phyloP scores from a whole-genome alignment of 1,284 basidiomycete genomes.

The Mycosarcoma mackinlayi region DNA sequence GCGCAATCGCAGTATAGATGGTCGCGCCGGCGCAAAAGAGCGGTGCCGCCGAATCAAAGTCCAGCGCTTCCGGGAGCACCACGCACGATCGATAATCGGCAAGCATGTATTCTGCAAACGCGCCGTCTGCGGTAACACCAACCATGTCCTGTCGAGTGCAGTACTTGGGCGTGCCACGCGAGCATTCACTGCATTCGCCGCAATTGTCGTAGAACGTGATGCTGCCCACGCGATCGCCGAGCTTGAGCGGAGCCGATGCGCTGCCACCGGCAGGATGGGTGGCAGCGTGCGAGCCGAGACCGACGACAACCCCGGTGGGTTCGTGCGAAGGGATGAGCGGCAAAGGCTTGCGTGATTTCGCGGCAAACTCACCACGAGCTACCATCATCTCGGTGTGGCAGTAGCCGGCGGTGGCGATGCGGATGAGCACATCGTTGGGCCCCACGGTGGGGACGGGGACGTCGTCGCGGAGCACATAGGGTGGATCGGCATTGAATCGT shows the following conservation, averaged over 20 bases:
- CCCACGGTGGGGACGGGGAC: constrained; percentile 25
- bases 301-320: constrained; percentile 51
- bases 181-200: constrained; percentile 48
- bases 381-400: constrained; percentile 58
- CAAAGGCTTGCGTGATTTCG: constrained; percentile 32
- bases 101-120: constrained; percentile 56
- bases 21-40: constrained; percentile 70
- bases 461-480: constrained; percentile 33
- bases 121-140: constrained; percentile 51
- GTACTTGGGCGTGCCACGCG: constrained; percentile 40
- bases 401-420: constrained; percentile 50
- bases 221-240: constrained; percentile 57
- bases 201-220: constrained; percentile 55
- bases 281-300: constrained; percentile 17
- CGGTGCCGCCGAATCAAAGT: constrained; percentile 65
- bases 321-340: constrained; percentile 50
- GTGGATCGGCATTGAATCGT: constrained; percentile 31
- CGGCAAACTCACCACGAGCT: constrained; percentile 38
- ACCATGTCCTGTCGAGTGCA: constrained; percentile 48
- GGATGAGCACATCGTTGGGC: constrained; percentile 31
- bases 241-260: constrained; percentile 25
- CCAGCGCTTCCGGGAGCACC: constrained; percentile 51
- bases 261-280: constrained; percentile 18
- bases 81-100: constrained; percentile 52
- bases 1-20: constrained; percentile 67